These are phyloP conservation scores for Pseudodiploospora longispora DNA, from an alignment of 2,329 filamentous ascomycete genomes.

Conservation along the genomic window DNA sequence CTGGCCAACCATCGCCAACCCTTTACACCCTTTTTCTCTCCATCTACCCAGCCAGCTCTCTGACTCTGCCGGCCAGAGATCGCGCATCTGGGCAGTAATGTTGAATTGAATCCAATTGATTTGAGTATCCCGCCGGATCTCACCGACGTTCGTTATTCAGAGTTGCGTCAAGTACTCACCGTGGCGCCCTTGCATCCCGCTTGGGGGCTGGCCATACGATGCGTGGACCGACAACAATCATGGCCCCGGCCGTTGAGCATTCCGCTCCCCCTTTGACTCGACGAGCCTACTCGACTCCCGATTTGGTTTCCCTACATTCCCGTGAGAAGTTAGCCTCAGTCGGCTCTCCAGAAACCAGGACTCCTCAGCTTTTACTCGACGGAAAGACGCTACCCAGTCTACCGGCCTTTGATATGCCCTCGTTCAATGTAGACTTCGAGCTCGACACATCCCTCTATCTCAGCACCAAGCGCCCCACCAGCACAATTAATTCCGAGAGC, in stretches of 20 bases:
- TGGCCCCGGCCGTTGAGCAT: conserved; percentile 29
- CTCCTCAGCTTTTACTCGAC: conserved; percentile 1
- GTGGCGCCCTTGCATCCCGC: conserved; percentile 3
- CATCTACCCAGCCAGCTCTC: too few species aligned
- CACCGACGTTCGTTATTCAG: conserved; percentile 13
- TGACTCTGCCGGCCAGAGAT: too few species aligned
- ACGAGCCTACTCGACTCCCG: conserved; percentile 27
- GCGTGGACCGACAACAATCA: conserved; percentile 28
- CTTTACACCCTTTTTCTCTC: too few species aligned
- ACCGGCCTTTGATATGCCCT: conserved; percentile 42
- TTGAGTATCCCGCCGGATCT: conserved; percentile 8
- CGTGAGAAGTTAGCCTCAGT: conserved; percentile 16
- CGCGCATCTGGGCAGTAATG: conserved; percentile 8
- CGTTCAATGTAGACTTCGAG: conserved; percentile 42
- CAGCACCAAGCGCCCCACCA: conserved; percentile 8
- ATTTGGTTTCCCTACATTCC: conserved; percentile 21
- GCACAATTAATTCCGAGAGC: conserved; percentile 10
- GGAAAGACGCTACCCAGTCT: conserved; percentile 13
- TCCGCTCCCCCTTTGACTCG: conserved; percentile 21
- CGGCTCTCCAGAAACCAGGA: neutral
- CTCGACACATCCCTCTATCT: conserved; percentile 39
- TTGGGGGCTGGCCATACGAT: conserved; percentile 23
- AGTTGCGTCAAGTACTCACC: neutral
- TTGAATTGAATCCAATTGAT: conserved; percentile 20
- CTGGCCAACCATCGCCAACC: too few species aligned